A percentile compares a stretch with the other conserved stretches of the same genome.
Conservation (phyloP, 1,284 basidiomycete genomes). For the Microbotryum saponariae region DNA sequence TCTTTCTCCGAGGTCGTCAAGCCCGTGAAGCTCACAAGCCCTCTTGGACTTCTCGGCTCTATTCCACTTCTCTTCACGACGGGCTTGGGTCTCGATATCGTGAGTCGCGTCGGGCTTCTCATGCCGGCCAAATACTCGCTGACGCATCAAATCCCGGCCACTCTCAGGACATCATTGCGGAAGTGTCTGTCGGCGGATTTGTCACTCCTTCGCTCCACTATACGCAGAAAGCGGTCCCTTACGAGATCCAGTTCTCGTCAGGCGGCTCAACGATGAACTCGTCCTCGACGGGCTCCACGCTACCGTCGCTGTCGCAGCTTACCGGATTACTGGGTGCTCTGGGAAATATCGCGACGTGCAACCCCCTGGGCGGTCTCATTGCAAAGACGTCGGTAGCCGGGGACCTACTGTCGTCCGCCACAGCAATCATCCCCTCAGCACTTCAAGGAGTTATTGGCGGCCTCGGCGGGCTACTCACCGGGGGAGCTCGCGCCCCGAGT, state of each 20-base stretch:
- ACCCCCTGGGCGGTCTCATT: too few species aligned
- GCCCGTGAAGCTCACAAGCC: slow-evolving; percentile 9
- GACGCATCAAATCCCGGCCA: neutral
- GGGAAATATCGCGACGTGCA: too few species aligned
- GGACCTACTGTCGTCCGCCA: too few species aligned
- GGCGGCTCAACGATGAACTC: too few species aligned
- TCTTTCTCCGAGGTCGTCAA: slow-evolving; percentile 16
- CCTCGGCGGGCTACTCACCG: too few species aligned
- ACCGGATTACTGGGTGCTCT: too few species aligned
- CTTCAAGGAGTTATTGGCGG: too few species aligned
- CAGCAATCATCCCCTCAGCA: too few species aligned
- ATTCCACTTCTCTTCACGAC: slow-evolving; percentile 10
- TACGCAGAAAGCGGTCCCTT: slow-evolving; percentile 15
- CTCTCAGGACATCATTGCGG: slow-evolving; percentile 10
- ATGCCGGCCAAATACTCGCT: neutral
- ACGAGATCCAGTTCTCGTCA: neutral
- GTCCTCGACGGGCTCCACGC: too few species aligned
- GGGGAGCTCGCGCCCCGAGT: too few species aligned
- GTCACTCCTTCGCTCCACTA: slow-evolving; percentile 20
- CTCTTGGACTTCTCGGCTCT: slow-evolving; percentile 6
- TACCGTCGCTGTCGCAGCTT: too few species aligned
- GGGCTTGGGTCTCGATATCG: slow-evolving; percentile 14
- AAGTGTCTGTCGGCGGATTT: slow-evolving; percentile 16
- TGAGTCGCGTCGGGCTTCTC: neutral
- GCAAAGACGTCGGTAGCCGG: too few species aligned